A percentile compares a stretch with the other conserved stretches of the same genome.
Conservation (phyloP, 1,139 yeast species). For the Blastobotrys aristatus region DNA sequence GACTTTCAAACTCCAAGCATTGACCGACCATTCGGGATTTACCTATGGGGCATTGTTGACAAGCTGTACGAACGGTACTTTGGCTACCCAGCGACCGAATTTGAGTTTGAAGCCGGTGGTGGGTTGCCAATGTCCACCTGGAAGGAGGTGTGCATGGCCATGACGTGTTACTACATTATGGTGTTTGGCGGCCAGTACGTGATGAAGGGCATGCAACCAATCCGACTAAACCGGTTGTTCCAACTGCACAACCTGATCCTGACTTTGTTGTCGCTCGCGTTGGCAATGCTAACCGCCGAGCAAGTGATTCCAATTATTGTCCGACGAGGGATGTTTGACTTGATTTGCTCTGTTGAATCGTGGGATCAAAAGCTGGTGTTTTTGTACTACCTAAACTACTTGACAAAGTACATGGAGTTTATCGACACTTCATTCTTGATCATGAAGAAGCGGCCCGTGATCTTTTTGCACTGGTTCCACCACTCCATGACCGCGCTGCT, state of each 20-base stretch:
- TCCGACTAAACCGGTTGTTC: conserved; percentile 66
- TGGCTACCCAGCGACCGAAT: conserved; percentile 54
- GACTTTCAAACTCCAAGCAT: conserved; percentile 47
- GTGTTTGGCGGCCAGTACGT: conserved; percentile 78
- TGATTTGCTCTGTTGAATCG: conserved; percentile 74
- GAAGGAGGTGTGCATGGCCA: conserved; percentile 55
- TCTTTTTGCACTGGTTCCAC: conserved; percentile 92
- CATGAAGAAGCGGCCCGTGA: conserved; percentile 76
- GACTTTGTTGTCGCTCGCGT: conserved; percentile 61
- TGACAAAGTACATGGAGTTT: conserved; percentile 51
- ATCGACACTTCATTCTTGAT: conserved; percentile 90
- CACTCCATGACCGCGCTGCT: conserved; percentile 97
- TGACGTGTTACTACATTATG: conserved; percentile 64
- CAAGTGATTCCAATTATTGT: conserved; percentile 79
- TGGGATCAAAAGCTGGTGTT: conserved; percentile 85
- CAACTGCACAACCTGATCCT: conserved; percentile 78
- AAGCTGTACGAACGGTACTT: conserved; percentile 44
- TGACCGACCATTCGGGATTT: conserved; percentile 83
- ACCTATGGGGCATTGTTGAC: conserved; percentile 85
- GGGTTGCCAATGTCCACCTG: conserved; percentile 44
- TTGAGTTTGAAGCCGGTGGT: conserved; percentile 52
- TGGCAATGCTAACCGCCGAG: conserved; percentile 69
- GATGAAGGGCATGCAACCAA: conserved; percentile 54
- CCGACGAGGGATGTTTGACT: conserved; percentile 74
- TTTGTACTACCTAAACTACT: conserved; percentile 51